Evolutionary conservation across 495 filamentous ascomycete species (phyloP), one percentile per base, ranked within the genome.

Genomic region (Lentithecium fluviatile): DNA sequence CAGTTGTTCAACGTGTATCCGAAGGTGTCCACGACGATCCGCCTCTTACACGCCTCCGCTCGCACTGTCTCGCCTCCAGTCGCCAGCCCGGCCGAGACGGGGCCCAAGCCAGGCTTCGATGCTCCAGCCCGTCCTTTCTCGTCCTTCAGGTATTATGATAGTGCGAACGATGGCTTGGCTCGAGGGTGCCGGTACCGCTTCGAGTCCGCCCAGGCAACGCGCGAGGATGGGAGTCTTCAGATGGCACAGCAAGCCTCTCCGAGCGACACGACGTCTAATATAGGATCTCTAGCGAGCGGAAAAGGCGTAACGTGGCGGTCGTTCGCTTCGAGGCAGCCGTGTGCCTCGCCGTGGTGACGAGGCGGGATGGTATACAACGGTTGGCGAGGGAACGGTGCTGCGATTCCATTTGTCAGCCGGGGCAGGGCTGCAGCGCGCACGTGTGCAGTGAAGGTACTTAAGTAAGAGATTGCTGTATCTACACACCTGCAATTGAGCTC

Each of bases 331-430:
- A 64, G 53, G 60, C 60, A 53, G 53, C 45, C 45, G 60, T 57
- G 43, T 64, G 60, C 47, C 60, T 58, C 24, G 12, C 29, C 56
- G 34, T 25, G 38, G 10, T 43, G 60, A 23, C 36, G 23, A 32
- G 53, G 43, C n/a, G 47, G 60, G 46, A 50, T 43, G 17, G 32
- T 21, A 29, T 32, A 21, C 21, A 48, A 52, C 12, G 52, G 60
- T 64, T 58, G 53, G 45, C 53, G 20, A 20, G 38, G 19, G 53
- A 64, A 58, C 52, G 46, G 60, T 12, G 12, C 45, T 57, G n/a
- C 1, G 17, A 5, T 19, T 29, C 20, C 32, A 53, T 58, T 57
- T 57, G 53, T 64, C 46, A 64, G 60, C 60, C n/a, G n/a, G n/a
- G n/a, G n/a, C n/a, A n/a, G n/a, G n/a, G n/a, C n/a, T n/a, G n/a